Conservation (phyloP, 2,329 filamentous ascomycete genomes). For the Penicillium hordei region DNA sequence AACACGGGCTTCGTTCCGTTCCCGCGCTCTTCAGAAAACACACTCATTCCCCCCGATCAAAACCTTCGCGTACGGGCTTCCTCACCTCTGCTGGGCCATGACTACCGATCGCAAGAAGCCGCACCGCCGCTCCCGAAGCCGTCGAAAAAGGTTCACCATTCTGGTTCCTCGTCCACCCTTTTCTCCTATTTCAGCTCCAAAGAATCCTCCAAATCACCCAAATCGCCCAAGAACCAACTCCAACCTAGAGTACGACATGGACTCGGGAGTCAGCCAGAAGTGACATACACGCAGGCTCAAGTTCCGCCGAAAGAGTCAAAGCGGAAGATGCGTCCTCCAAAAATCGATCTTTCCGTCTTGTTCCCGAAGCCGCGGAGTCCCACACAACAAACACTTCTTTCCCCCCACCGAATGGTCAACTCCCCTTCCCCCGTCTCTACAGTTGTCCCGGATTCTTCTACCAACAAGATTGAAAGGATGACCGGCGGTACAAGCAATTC, state of each 20-base stretch:
- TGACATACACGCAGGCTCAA: slow-evolving; percentile 26
- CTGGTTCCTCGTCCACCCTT: slow-evolving; percentile 48
- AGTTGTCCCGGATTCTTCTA: slow-evolving; percentile 34
- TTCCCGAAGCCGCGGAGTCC: slow-evolving; percentile 42
- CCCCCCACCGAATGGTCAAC: slow-evolving; percentile 43
- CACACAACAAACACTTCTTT: slow-evolving; percentile 35
- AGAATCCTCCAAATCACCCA: slow-evolving; percentile 42
- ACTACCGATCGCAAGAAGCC: slow-evolving; percentile 32
- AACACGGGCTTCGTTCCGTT: slow-evolving; percentile 29
- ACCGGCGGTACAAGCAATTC: slow-evolving; percentile 19
- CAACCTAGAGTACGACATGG: slow-evolving; percentile 22
- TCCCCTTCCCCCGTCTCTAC: slow-evolving; percentile 43
- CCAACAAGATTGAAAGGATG: slow-evolving; percentile 21
- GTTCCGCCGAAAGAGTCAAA: slow-evolving; percentile 36
- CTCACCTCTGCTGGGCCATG: slow-evolving; percentile 47
- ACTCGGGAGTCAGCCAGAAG: slow-evolving; percentile 22
- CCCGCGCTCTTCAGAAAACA: slow-evolving; percentile 22
- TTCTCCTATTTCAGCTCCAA: slow-evolving; percentile 50
- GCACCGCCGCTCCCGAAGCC: slow-evolving; percentile 34
- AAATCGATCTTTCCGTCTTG: slow-evolving; percentile 45
- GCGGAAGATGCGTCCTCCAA: slow-evolving; percentile 39
- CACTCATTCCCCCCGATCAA: slow-evolving; percentile 25
- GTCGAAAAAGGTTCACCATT: slow-evolving; percentile 40
- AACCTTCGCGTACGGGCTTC: slow-evolving; percentile 46
- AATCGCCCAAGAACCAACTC: slow-evolving; percentile 24